These are phyloP conservation scores for Pterula multifida DNA, from an alignment of 1,284 basidiomycete genomes.

Conservation along the genomic window DNA sequence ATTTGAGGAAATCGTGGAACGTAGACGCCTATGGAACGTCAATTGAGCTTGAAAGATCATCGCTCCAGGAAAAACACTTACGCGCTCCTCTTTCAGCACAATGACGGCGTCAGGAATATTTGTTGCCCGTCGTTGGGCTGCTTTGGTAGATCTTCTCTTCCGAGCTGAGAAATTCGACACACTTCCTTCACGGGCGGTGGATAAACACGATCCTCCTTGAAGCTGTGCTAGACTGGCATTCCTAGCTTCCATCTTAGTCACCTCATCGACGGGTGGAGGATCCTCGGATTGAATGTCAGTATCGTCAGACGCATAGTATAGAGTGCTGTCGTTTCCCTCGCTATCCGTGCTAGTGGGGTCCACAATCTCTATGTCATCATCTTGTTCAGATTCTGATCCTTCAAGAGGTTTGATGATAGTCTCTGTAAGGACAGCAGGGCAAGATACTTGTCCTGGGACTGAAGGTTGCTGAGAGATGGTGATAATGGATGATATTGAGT, in stretches of 20 bases:
- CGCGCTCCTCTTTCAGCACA: constrained; percentile 72
- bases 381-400: constrained; percentile 30
- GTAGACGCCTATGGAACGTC: constrained; percentile 42
- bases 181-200: neutral
- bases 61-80: constrained; percentile 16
- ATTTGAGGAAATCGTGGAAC: constrained; percentile 81
- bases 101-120: constrained; percentile 64
- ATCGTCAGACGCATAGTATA: constrained; percentile 14
- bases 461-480: constrained; percentile 66
- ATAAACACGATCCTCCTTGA: constrained; percentile 16
- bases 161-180: constrained; percentile 5
- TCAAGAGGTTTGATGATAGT: constrained; percentile 49
- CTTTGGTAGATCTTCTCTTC: constrained; percentile 13
- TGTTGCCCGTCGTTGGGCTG: constrained; percentile 27
- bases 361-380: constrained; percentile 23
- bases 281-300: constrained; percentile 27
- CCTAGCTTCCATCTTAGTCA: constrained; percentile 23
- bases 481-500: constrained; percentile 68
- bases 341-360: constrained; percentile 21
- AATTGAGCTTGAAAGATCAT: constrained; percentile 1
- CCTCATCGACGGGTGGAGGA: constrained; percentile 14
- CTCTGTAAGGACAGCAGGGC: constrained; percentile 29
- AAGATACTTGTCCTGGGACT: constrained; percentile 33
- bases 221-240: constrained; percentile 36
- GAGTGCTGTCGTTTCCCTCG: constrained; percentile 15